Evolutionary conservation across 225 moss, liverwort and hornwort species (phyloP).

Genomic region (Rhytidiadelphus loreus): DNA sequence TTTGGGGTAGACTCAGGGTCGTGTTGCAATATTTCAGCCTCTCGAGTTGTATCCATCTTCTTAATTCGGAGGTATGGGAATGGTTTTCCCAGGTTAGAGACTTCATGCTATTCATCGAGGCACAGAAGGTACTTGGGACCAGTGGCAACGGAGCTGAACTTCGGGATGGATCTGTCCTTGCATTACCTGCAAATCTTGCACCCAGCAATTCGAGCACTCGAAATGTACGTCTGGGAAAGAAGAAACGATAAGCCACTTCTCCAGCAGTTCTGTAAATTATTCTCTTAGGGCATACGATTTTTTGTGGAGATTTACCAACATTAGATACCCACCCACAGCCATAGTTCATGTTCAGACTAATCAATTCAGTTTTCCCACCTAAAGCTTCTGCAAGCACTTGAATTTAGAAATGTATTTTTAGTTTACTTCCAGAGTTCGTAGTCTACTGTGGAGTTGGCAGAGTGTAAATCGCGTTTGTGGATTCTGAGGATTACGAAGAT

Average conservation of each 20-base stretch:
- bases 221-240: constrained; percentile 17
- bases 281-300: background rate
- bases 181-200: constrained; percentile 50
- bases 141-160: constrained; percentile 66
- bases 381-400: background rate
- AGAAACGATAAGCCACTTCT: constrained; percentile 19
- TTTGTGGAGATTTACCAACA: background rate
- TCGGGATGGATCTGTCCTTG: constrained; percentile 76
- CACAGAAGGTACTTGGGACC: constrained; percentile 68
- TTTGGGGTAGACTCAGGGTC: background rate
- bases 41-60: background rate
- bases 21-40: background rate
- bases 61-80: background rate
- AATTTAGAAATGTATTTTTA: background rate
- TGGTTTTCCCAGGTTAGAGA: constrained; percentile 66
- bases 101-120: constrained; percentile 84
- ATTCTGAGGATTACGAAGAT: background rate
- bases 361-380: background rate
- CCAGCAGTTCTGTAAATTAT: background rate
- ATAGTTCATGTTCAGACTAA: background rate
- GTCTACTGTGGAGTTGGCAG: background rate
- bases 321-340: background rate
- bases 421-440: background rate
- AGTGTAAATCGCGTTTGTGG: background rate
- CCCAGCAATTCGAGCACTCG: constrained; percentile 24